Evolutionary conservation across 2,329 filamentous ascomycete genomes (phyloP), one percentile per base, ranked within the genome.

Genomic region (Uncinocarpus reesii): DNA sequence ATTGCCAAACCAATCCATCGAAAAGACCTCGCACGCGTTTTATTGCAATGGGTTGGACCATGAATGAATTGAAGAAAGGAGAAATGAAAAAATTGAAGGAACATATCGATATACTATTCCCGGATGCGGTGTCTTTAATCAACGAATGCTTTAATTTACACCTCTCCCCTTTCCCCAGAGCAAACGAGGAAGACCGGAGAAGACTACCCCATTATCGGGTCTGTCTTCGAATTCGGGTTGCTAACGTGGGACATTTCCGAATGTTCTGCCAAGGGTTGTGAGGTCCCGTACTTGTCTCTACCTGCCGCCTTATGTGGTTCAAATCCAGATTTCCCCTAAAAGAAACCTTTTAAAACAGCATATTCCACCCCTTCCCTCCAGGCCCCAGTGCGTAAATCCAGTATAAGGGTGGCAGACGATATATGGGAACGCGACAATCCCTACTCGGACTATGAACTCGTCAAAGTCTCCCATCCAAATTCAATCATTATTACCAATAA

Each of bases 1-100:
- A 64, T 79, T 10, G 63, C 74, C 1, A 79, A 78, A 54, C 76
- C 75, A 0, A 68, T 78, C 8, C 70, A 75, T 54, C 67, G 70
- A n/a, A 68, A 69, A 42, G 62, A 69, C 6, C 54, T 77, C 36
- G 62, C 73, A 21, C 65, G 65, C 20, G 58, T 71, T 48, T 53
- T 77, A 28, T 61, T 63, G 57, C 63, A 62, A 51, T 66, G 65
- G 63, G 42, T 49, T 28, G 41, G 47, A 1, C 18, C 21, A 7
- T 34, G 28, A 48, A 13, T 21, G 8, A 23, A 21, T 5, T 1
- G 2, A 13, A 37, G 8, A 13, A 4, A 10, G 10, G 7, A 23
- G 15, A 37, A 37, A 5, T 7, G 15, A 35, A 13, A 37, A 37
- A 13, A 3, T 18, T 26, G n/a, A n/a, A 26, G 8, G 21, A 37